These are phyloP conservation scores for Sordariomycetes sp. DNA, from an alignment of 2,329 filamentous ascomycete genomes.

Conservation along the genomic window DNA sequence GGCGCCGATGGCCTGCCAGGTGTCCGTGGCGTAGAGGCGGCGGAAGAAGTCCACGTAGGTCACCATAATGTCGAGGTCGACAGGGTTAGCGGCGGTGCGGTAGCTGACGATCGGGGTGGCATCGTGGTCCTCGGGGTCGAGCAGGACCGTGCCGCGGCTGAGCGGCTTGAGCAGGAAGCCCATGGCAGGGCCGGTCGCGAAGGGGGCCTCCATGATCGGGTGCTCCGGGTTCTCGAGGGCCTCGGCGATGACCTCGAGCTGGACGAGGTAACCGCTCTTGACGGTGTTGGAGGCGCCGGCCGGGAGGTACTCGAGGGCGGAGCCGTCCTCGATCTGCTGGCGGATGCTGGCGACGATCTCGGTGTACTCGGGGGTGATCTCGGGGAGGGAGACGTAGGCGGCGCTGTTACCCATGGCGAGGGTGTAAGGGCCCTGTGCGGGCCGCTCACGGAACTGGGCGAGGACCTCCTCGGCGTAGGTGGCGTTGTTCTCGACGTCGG, in stretches of 20 bases:
- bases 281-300: conserved; percentile 10
- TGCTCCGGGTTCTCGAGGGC: conserved; percentile 17
- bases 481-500: conserved; percentile 14
- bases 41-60: conserved; percentile 19
- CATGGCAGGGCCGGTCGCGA: conserved; percentile 12
- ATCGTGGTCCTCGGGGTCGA: conserved; percentile 12
- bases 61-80: conserved; percentile 22
- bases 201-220: conserved; percentile 18
- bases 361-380: conserved; percentile 11
- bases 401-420: conserved; percentile 19
- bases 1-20: conserved; percentile 15
- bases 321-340: conserved; percentile 12
- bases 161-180: conserved; percentile 20
- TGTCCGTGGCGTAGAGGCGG: conserved; percentile 14
- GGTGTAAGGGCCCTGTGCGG: conserved; percentile 23
- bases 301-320: conserved; percentile 11
- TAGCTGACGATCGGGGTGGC: conserved; percentile 21
- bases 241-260: conserved; percentile 14
- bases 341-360: conserved; percentile 10
- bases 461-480: conserved; percentile 20
- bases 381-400: conserved; percentile 16
- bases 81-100: conserved; percentile 20
- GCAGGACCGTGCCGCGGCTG: conserved; percentile 20
- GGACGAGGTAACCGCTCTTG: conserved; percentile 13
- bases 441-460: conserved; percentile 17